Base-by-base conservation (phyloP, 75 land plant genomes). In the Adiantum capillusveneris region DNA sequence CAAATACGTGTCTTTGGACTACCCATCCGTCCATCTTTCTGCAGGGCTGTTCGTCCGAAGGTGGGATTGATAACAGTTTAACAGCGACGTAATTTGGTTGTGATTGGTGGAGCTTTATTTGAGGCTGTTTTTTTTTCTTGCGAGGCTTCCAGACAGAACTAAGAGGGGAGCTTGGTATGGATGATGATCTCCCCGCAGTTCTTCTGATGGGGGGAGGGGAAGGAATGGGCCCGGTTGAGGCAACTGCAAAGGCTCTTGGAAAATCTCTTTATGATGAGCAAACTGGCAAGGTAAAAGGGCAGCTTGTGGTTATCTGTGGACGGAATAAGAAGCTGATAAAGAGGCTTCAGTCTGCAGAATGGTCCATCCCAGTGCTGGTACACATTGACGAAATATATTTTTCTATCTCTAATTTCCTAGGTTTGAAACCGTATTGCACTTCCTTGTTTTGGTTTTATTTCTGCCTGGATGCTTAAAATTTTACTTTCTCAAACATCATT, bases 201-300 rank as follows among this genome's bases (percentile, higher is more conserved):
- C 71, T 94, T 60, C 57, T 94, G 55, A 84, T 89, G 85, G 98
- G 98, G 28, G 98, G 98, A 59, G 98, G 98, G 9, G 98, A 94
- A 76, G 98, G 98, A 14, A 94, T 94, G 98, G 98, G 98, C 7
- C 98, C 98, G 16, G 88, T 94, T 57, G 98, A 94, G 68, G 77
- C 84, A 24, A 94, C 98, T 37, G 98, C 98, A 41, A 71, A 79
- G 17, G 98, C 90, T 25, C 87, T 94, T 55, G 81, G 76, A 0
- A 58, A 89, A 43, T 68, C 98, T 22, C 75, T 94, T 49, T 81
- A 81, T 72, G 76, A 89, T 69, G 80, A 76, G 24, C 59, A 53
- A 50, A 63, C 66, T 29, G 82, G 91, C 9, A 82, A 77, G 70
- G 75, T 87, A 53, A 71, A 68, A 13, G 96, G 96, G 45, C 98